phyloP scores from a whole-genome alignment of 2,329 filamentous ascomycete species.

The Nemania sp. region DNA sequence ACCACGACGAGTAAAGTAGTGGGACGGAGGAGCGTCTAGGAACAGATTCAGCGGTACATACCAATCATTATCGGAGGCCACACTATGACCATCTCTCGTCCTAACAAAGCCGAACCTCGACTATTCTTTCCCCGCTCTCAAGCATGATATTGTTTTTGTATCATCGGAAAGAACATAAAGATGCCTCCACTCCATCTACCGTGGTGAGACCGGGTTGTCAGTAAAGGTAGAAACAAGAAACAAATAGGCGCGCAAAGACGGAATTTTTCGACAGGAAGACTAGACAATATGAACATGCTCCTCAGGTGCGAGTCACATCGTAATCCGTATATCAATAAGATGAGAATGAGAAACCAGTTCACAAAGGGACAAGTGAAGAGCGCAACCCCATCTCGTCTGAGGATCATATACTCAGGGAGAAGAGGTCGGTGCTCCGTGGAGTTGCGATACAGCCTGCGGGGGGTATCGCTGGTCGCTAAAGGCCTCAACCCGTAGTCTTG shows the following conservation, averaged over 20 bases:
- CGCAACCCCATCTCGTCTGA: conserved; percentile 11
- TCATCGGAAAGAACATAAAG: conserved; percentile 34
- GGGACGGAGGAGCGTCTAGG: conserved; percentile 25
- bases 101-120: conserved; percentile 20
- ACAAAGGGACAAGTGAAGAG: conserved; percentile 25
- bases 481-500: conserved; percentile 3
- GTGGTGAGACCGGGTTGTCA: conserved; percentile 38
- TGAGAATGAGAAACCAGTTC: conserved; percentile 30
- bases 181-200: conserved; percentile 43
- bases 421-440: not conserved
- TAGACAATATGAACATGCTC: conserved; percentile 41
- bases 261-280: conserved; percentile 34
- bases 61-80: conserved; percentile 30
- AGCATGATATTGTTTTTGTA: conserved; percentile 35
- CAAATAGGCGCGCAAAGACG: conserved; percentile 33
- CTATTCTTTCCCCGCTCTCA: conserved; percentile 21
- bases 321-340: conserved; percentile 29
- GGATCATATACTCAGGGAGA: conserved; percentile 16
- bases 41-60: conserved; percentile 27
- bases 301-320: conserved; percentile 29
- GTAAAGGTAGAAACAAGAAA: conserved; percentile 38
- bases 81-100: conserved; percentile 14
- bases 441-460: conserved; percentile 5
- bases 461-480: conserved; percentile 12
- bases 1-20: conserved; percentile 21